Evolutionary conservation across 1,139 yeast genomes (phyloP), one percentile per base, ranked within the genome.

Genomic region (Petasospora fabianii): DNA sequence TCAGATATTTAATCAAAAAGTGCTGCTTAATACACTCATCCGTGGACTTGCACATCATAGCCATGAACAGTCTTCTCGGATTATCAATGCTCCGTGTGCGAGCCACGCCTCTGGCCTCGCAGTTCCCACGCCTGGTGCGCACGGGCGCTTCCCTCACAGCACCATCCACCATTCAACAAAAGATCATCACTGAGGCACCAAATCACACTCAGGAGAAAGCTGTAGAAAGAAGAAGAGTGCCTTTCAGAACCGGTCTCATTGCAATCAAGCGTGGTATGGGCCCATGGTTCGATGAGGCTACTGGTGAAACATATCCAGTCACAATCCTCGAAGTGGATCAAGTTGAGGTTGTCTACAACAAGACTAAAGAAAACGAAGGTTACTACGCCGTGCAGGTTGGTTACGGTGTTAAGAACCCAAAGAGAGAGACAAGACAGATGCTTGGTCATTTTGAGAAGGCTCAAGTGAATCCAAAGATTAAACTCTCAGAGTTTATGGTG

Each of bases 231-330:
- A 81, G 78, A 60, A 71, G 78, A 59, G 68, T 87, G 32, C 77
- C 88, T 26, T 64, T 66, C 30, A 78, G 98, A 62, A 81, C 96
- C 6, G 98, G 98, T 8, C 66, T 87, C 28, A 66, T 90, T 21
- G 95, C 95, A 0, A 68, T 78, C 47, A 92, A 92, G 59, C 69
- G 83, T 47, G 97, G 97, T 16, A 90, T 92, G 97, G 80, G 88
- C 40, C 78, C 95, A 11, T 85, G 80, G 76, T 92, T 76, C 59
- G 76, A 73, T 47, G 73, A 77, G 27, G 73, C 73, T 28, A 68
- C 71, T 5, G 96, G 96, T n/a, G 69, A 70, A 42, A 78, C 80
- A 45, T 64, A 69, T 35, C 87, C 88, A 8, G 88, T 87, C 35
- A 94, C 99, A 2, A 86, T 92, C 7, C 68, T 92, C 30, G 95